Base-by-base conservation (phyloP, 176 grass and related monocot genomes). In the Chrysopogon serrulatus region DNA sequence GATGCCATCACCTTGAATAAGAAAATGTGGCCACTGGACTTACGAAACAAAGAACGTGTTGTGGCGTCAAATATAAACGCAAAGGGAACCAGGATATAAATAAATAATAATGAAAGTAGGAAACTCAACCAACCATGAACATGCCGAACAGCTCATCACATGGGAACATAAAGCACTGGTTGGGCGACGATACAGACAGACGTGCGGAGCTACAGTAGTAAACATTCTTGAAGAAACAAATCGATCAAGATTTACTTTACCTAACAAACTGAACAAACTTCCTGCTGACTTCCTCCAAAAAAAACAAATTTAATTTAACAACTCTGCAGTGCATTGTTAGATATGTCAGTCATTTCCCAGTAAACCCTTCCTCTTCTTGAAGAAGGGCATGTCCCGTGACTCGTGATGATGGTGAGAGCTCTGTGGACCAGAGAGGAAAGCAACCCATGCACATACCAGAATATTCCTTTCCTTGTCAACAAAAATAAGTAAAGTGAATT, bases 81-180 rank as follows among this genome's bases (percentile, higher is more conserved):
- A 2, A 2, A 60, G 13, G 49, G 12, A 68, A 45, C 41, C 48
- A 5, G 44, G 14, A 6, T n/a, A n/a, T n/a, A n/a, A n/a, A n/a
- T 48, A 60, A 41, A 8, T 30, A 13, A 33, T 27, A 42, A n/a
- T 68, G 19, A 26, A 24, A n/a, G 10, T 16, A 44, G 4, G 37
- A 69, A 53, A 21, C 49, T 21, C 49, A 26, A 42, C 10, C 8
- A 30, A 27, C 21, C 24, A 77, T 39, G 36, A 41, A 24, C 5
- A 16, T 85, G 30, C 18, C 18, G 18, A 68, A 57, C 74, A 21
- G 10, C 26, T 67, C 44, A 76, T 68, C 85, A 87, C 85, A 82
- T 65, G 10, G 34, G 33, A 53, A n/a, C 71, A 18, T 4, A 9
- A 7, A 26, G 54, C 27, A 36, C 43, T 57, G 24, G 43, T 47